phyloP scores from a whole-genome alignment of 2,329 filamentous ascomycete genomes.

The Daldinia sp. region DNA sequence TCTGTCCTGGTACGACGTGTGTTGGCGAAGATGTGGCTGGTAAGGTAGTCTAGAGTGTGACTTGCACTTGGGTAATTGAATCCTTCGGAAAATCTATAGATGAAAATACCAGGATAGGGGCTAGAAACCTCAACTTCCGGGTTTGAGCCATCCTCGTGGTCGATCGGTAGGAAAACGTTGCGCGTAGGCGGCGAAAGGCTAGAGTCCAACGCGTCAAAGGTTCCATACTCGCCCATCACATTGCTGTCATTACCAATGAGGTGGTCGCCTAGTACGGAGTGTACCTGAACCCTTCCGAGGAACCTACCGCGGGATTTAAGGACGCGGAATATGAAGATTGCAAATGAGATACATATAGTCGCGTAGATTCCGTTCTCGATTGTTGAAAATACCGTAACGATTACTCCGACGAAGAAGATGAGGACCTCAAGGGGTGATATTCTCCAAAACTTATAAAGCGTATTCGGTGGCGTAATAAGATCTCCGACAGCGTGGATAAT shows the following conservation, averaged over 20 bases:
- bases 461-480: constrained; percentile 88
- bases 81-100: constrained; percentile 92
- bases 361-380: constrained; percentile 95
- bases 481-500: constrained; percentile 97
- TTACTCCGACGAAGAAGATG: constrained; percentile 92
- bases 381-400: constrained; percentile 85
- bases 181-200: constrained; percentile 54
- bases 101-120: constrained; percentile 92
- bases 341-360: constrained; percentile 79
- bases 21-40: constrained; percentile 70
- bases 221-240: constrained; percentile 62
- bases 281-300: constrained; percentile 82
- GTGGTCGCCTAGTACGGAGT: constrained; percentile 83
- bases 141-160: constrained; percentile 90
- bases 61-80: constrained; percentile 97
- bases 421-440: constrained; percentile 89
- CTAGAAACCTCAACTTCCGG: constrained; percentile 79
- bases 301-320: constrained; percentile 85
- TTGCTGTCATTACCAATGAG: constrained; percentile 68
- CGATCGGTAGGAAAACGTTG: constrained; percentile 86
- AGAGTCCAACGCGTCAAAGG: constrained; percentile 55
- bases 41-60: constrained; percentile 83
- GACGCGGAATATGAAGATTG: constrained; percentile 82
- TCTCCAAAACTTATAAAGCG: constrained; percentile 93
- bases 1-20: constrained; percentile 80